phyloP scores from a whole-genome alignment of 106 monocot species.

The Dendrobium catenatum region DNA sequence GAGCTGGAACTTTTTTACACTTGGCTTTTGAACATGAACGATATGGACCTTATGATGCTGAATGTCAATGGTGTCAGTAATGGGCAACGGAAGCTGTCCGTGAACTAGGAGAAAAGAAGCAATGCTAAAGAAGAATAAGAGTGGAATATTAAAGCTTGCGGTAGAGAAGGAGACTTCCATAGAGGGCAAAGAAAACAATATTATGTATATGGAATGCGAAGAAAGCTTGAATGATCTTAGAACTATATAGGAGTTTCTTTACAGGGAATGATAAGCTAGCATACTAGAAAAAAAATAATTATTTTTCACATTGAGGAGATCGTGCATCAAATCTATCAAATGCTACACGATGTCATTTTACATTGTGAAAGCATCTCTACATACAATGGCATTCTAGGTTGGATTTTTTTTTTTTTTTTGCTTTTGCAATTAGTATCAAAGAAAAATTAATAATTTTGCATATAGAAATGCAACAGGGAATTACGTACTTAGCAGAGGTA shows the following conservation, averaged over 20 bases:
- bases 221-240: too few species aligned
- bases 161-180: neutral
- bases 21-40: conserved; percentile 2
- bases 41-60: neutral
- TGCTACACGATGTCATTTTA: neutral
- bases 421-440: too few species aligned
- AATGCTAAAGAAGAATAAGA: neutral
- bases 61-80: neutral
- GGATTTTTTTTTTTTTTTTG: neutral
- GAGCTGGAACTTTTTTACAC: neutral
- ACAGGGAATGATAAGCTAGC: too few species aligned
- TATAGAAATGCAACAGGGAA: too few species aligned
- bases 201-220: too few species aligned
- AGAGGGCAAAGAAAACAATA: neutral
- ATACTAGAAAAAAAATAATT: too few species aligned
- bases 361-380: neutral
- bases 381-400: neutral
- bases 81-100: neutral
- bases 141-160: neutral
- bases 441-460: too few species aligned
- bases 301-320: too few species aligned
- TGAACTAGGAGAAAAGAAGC: neutral
- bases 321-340: too few species aligned
- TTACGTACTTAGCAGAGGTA: too few species aligned
- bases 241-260: too few species aligned